Conservation (phyloP, 306 rosid genomes). For the Trifolium repens region DNA sequence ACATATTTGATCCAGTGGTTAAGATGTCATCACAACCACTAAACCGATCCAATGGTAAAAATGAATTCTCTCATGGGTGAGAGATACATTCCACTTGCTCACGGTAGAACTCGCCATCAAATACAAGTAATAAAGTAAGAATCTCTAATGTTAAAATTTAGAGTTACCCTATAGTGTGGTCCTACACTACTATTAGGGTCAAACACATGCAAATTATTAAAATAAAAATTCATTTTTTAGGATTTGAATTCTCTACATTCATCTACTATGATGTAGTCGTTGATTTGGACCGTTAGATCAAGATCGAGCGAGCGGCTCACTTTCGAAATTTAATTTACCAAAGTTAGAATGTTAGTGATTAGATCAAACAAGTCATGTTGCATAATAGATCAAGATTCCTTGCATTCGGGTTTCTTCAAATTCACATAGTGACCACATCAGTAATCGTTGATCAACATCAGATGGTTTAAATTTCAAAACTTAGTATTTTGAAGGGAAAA, state of each 20-base stretch:
- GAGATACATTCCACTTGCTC: no score
- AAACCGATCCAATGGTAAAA: no score
- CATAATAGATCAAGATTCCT: neutral
- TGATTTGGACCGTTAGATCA: neutral
- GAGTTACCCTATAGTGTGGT: constrained; percentile 35
- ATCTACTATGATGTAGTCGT: neutral
- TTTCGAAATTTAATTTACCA: neutral
- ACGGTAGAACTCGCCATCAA: neutral
- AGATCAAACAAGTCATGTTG: neutral
- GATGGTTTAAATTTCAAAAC: neutral
- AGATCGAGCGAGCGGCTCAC: neutral
- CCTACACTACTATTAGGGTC: constrained; percentile 40
- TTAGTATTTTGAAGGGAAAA: no score
- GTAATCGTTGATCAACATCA: neutral
- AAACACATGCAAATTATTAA: constrained; percentile 21
- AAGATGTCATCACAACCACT: no score
- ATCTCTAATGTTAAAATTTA: constrained; percentile 15
- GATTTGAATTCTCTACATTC: neutral
- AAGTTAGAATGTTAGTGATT: neutral
- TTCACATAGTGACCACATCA: no score
- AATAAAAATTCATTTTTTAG: neutral
- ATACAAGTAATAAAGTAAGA: constrained; percentile 8
- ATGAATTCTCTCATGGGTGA: no score
- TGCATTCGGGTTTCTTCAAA: neutral
- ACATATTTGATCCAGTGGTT: no score